Conservation (phyloP, 176 grass and related monocot genomes). For the Carex scoparia region DNA sequence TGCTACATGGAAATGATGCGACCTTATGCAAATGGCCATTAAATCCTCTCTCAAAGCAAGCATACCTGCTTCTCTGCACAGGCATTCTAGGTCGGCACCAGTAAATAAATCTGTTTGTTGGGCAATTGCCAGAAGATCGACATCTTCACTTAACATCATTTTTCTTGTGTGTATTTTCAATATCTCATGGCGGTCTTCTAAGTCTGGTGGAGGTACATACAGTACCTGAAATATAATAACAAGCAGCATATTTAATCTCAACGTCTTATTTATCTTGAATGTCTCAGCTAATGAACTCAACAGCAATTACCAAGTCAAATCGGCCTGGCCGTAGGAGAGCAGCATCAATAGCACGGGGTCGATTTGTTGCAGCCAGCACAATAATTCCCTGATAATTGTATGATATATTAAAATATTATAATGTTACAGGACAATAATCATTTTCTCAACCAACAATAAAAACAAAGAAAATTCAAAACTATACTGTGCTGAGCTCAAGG, state of each 20-base stretch:
- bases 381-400: slow-evolving; percentile 63
- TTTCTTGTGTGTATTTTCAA: slow-evolving; percentile 65
- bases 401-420: slow-evolving; percentile 5
- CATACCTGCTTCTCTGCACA: slow-evolving; percentile 80
- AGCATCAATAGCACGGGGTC: slow-evolving; percentile 68
- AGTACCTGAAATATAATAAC: slow-evolving; percentile 47
- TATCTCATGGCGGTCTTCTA: slow-evolving; percentile 62
- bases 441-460: not conserved
- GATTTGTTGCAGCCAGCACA: slow-evolving; percentile 84
- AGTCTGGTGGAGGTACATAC: slow-evolving; percentile 64
- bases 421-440: not conserved
- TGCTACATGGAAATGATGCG: slow-evolving; percentile 49
- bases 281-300: not conserved
- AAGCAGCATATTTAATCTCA: not conserved
- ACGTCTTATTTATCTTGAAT: not conserved
- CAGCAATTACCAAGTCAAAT: slow-evolving; percentile 62
- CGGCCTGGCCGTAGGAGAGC: slow-evolving; percentile 73
- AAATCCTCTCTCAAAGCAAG: slow-evolving; percentile 60
- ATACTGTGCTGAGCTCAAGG: slow-evolving; percentile 63
- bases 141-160: slow-evolving; percentile 66
- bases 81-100: slow-evolving; percentile 70
- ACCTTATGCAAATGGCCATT: slow-evolving; percentile 26
- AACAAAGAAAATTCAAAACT: not conserved
- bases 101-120: slow-evolving; percentile 61
- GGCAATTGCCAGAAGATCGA: slow-evolving; percentile 53